A percentile compares a stretch with the other conserved stretches of the same genome.
phyloP scores from a whole-genome alignment of 106 monocot species.

The Dioscorea zingiberensis region DNA sequence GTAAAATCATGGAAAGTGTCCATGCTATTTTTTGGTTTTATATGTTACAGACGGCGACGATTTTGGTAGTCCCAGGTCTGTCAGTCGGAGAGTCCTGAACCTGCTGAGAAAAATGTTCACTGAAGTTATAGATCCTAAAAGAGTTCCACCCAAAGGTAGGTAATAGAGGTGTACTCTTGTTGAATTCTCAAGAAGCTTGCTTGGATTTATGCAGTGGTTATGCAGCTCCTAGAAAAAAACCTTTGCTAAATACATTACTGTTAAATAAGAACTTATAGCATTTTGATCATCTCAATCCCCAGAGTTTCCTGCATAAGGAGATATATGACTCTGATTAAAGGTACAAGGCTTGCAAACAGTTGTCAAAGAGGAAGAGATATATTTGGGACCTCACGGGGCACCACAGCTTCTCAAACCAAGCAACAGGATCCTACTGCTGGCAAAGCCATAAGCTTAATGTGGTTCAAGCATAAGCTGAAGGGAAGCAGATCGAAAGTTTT shows the following conservation, averaged over 20 bases:
- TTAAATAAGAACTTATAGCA: slow-evolving; percentile 2
- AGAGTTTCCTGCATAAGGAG: no score
- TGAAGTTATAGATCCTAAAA: slow-evolving; percentile 15
- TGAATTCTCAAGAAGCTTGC: not conserved
- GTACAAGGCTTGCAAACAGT: slow-evolving; percentile 10
- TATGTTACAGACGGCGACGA: slow-evolving; percentile 27
- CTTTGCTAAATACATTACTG: not conserved
- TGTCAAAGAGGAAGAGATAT: slow-evolving; percentile 29
- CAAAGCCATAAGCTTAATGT: slow-evolving; percentile 12
- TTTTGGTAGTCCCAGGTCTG: slow-evolving; percentile 34
- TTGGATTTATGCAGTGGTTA: no score
- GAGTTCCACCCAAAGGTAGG: slow-evolving; percentile 17
- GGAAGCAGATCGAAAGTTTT: slow-evolving; percentile 27
- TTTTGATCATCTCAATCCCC: not conserved
- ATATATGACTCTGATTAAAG: not conserved
- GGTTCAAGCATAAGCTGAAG: slow-evolving; percentile 30
- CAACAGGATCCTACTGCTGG: slow-evolving; percentile 18
- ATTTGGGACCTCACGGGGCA: slow-evolving; percentile 89
- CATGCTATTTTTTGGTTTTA: not conserved
- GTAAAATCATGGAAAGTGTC: not conserved
- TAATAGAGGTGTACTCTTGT: not conserved
- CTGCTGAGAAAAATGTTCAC: not conserved
- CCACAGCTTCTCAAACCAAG: slow-evolving; percentile 47
- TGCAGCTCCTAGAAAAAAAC: no score
- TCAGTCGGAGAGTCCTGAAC: slow-evolving; percentile 13